A percentile compares a stretch with the other conserved stretches of the same genome.
Evolutionary conservation across 192 early-diverging fungal species (phyloP).

Genomic region (Mortierella antarctica): DNA sequence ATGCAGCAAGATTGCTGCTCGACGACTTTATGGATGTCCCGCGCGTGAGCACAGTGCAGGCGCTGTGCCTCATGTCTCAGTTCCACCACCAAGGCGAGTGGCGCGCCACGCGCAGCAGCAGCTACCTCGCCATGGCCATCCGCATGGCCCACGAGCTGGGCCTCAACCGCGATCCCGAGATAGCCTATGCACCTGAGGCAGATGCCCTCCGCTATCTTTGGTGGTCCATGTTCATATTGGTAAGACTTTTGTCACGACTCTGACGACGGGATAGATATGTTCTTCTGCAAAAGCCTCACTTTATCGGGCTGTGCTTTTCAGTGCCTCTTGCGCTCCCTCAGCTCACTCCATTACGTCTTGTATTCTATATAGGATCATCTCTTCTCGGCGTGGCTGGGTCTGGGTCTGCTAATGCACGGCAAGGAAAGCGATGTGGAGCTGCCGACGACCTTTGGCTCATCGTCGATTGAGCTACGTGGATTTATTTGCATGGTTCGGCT

Average conservation of each 20-base stretch:
- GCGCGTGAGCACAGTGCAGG: conserved; percentile 57
- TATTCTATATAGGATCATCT: conserved; percentile 38
- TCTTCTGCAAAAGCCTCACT: no score
- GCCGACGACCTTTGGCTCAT: conserved; percentile 10
- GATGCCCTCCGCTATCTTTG: conserved; percentile 41
- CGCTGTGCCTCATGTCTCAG: conserved; percentile 52
- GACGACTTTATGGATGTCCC: conserved; percentile 57
- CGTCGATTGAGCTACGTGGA: conserved; percentile 26
- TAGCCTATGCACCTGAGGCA: conserved; percentile 15
- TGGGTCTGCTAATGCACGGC: conserved; percentile 44
- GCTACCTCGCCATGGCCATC: conserved; percentile 54
- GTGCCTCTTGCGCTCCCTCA: no score
- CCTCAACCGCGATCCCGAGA: conserved; percentile 48
- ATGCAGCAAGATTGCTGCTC: conserved; percentile 36
- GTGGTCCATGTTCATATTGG: conserved; percentile 53
- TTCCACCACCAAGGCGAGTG: conserved; percentile 54
- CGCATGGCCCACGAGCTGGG: conserved; percentile 56
- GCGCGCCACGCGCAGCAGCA: conserved; percentile 47
- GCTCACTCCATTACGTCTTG: not conserved
- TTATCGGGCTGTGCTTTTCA: no score
- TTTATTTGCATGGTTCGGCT: conserved; percentile 41
- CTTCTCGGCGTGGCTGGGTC: conserved; percentile 44
- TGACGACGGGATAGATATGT: no score
- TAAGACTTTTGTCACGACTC: conserved; percentile 3
- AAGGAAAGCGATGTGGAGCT: conserved; percentile 45